These are phyloP conservation scores for Penicillium psychrosexuale DNA, from an alignment of 2,329 filamentous ascomycete genomes.

Conservation along the genomic window DNA sequence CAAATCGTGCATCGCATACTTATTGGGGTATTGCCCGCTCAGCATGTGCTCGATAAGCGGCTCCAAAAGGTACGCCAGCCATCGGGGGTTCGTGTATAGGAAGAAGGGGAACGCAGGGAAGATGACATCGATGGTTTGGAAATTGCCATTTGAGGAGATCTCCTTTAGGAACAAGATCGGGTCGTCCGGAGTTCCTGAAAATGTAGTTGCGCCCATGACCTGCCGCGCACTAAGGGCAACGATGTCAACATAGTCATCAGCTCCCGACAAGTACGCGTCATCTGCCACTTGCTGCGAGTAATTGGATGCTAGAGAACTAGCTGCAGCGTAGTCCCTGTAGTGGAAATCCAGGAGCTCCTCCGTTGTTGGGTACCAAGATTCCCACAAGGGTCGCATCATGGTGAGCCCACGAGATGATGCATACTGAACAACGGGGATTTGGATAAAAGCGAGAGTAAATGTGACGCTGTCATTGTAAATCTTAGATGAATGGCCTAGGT, in stretches of 20 bases:
- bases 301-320: conserved; percentile 62
- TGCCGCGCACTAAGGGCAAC: conserved; percentile 75
- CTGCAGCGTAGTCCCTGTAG: conserved; percentile 68
- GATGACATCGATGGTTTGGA: conserved; percentile 83
- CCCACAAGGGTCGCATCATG: conserved; percentile 75
- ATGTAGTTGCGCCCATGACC: conserved; percentile 73
- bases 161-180: conserved; percentile 80
- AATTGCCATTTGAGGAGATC: conserved; percentile 80
- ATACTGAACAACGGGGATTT: conserved; percentile 76
- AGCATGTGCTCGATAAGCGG: conserved; percentile 77
- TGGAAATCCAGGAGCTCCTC: conserved; percentile 70
- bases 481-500: conserved; percentile 41
- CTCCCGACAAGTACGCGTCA: conserved; percentile 71
- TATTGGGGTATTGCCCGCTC: conserved; percentile 78
- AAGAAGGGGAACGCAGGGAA: conserved; percentile 86
- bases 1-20: conserved; percentile 54
- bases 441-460: conserved; percentile 74
- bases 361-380: conserved; percentile 65
- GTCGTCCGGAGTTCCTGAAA: conserved; percentile 66
- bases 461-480: conserved; percentile 55
- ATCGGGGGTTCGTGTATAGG: conserved; percentile 76
- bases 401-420: conserved; percentile 73
- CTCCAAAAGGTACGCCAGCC: conserved; percentile 75
- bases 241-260: conserved; percentile 72
- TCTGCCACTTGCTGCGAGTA: conserved; percentile 68